Evolutionary conservation across 2,329 filamentous ascomycete genomes (phyloP), one percentile per base, ranked within the genome.

Genomic region (Graphilbum fragrans): DNA sequence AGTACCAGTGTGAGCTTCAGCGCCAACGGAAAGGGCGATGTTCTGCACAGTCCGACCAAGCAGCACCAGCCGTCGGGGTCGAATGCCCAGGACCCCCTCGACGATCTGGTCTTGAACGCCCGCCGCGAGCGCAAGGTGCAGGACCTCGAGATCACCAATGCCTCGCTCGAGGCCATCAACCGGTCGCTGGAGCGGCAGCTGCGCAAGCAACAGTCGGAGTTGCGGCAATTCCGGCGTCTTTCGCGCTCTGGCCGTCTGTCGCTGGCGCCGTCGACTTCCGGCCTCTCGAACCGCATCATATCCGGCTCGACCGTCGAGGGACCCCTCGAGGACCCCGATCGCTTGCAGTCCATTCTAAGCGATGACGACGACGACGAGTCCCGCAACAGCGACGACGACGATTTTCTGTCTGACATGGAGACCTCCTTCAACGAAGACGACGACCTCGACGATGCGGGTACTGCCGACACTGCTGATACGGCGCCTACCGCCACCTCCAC

Each of bases 131-230:
- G 92, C 46, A 98, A 96, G 64, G 88, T 98, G 1, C 75, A 96
- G 50, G 92, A 98, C 57, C 67, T 98, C 6, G 86, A 98, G 57
- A 98, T 98, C 48, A 94, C 84, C 42, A 98, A 98, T 55, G 92
- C 86, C 1, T 95, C 88, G 2, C 71, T 98, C 3, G 75, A 94
- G 43, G 92, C 92, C 33, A 96, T 98, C 62, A 98, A 98, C 56
- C 74, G 88, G 41, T 92, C 87, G 0, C 65, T 98, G 0, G 92
- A 98, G 62, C 77, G 86, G 20, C 86, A 96, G 56, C 72, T 98
- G 52, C 78, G 87, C 21, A 94, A 94, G 56, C 90, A 96, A 54
- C 90, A 84, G 31, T 76, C 83, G 1, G 92, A 98, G 56, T 59
- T 98, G 25, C 80, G 92, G 43, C 74, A 90, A 35, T 96, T 81